Evolutionary conservation across 1,284 basidiomycete genomes (phyloP).

Genomic region (Agaricales sp.): DNA sequence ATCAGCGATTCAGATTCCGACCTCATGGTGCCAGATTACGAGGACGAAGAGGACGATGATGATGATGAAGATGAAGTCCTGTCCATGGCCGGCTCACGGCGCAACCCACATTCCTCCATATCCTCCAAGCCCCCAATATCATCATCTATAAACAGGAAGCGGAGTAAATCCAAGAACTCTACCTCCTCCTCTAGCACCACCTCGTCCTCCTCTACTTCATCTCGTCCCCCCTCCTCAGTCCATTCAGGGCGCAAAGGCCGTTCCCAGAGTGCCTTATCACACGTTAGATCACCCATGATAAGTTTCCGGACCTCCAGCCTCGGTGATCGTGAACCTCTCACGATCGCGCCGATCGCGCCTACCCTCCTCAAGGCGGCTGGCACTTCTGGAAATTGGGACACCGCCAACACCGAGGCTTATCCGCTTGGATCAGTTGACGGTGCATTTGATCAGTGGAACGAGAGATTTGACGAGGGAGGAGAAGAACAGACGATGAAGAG

Average conservation of each 20-base stretch:
- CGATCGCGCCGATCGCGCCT: slow-evolving; percentile 92
- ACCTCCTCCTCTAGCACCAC: slow-evolving; percentile 18
- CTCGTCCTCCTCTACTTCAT: slow-evolving; percentile 12
- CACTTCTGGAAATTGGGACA: neutral
- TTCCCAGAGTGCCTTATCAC: slow-evolving; percentile 10
- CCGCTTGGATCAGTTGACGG: neutral
- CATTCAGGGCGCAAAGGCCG: slow-evolving; percentile 8
- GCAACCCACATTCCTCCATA: neutral
- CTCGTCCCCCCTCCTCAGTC: slow-evolving; percentile 10
- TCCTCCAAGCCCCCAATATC: slow-evolving; percentile 8
- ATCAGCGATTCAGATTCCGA: slow-evolving; percentile 5
- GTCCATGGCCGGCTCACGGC: neutral
- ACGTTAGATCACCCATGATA: slow-evolving; percentile 14
- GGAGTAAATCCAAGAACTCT: slow-evolving; percentile 27
- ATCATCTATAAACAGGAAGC: slow-evolving; percentile 15
- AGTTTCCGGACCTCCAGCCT: slow-evolving; percentile 25
- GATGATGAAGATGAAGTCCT: slow-evolving; percentile 16
- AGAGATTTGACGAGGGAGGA: slow-evolving; percentile 1
- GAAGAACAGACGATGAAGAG: slow-evolving; percentile 9
- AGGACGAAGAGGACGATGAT: slow-evolving; percentile 26
- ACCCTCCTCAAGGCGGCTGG: slow-evolving; percentile 77
- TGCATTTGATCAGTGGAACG: neutral
- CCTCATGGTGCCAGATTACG: slow-evolving; percentile 9
- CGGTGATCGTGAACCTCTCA: slow-evolving; percentile 53
- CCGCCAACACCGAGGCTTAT: neutral